These are phyloP conservation scores for Tricholomella constricta DNA, from an alignment of 768 basidiomycete species.

Conservation along the genomic window DNA sequence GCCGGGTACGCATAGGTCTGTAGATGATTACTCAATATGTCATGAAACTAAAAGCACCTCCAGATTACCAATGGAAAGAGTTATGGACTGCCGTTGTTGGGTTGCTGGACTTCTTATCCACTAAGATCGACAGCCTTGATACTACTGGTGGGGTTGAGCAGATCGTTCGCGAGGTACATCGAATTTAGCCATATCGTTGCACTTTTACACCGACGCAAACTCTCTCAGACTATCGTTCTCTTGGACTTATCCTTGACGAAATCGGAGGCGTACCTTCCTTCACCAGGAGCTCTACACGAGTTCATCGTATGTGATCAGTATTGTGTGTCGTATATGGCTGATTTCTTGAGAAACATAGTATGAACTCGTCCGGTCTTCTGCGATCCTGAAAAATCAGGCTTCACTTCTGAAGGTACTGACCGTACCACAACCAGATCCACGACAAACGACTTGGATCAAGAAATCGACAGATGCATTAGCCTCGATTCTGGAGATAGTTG, in stretches of 20 bases:
- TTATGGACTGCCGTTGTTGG: constrained; percentile 61
- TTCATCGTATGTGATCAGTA: constrained; percentile 52
- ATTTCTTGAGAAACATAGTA: constrained; percentile 45
- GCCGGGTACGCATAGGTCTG: constrained; percentile 56
- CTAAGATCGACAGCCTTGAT: constrained; percentile 53
- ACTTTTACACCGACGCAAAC: background rate
- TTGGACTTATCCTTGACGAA: constrained; percentile 53
- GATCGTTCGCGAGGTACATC: constrained; percentile 54
- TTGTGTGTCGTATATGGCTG: background rate
- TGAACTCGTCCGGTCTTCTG: constrained; percentile 61
- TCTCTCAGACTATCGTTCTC: constrained; percentile 49
- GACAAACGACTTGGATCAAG: constrained; percentile 29
- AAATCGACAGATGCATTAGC: constrained; percentile 39
- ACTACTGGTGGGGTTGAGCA: constrained; percentile 55
- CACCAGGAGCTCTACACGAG: constrained; percentile 56
- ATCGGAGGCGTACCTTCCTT: constrained; percentile 56
- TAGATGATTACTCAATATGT: background rate
- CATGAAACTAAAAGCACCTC: background rate
- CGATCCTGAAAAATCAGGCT: constrained; percentile 49
- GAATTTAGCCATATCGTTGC: background rate
- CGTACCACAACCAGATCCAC: constrained; percentile 27
- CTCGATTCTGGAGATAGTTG: constrained; percentile 43
- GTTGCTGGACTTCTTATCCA: constrained; percentile 55
- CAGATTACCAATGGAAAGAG: constrained; percentile 70
- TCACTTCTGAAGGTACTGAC: constrained; percentile 44